Conservation (phyloP, 2,329 filamentous ascomycete species). For the Calonectria multiphialidica region DNA sequence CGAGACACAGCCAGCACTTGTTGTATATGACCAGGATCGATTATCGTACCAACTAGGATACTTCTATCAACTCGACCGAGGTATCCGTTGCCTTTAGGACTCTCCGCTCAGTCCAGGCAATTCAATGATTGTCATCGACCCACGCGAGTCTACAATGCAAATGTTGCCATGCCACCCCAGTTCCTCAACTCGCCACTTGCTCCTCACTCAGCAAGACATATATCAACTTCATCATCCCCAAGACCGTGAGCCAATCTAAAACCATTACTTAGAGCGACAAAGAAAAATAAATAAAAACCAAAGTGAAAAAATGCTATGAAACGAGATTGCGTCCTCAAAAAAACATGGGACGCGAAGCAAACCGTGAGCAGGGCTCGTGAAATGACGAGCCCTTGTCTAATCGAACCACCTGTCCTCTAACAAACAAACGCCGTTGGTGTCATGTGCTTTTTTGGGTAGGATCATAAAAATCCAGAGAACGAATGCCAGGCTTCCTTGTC, state of each 20-base stretch:
- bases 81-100: background rate
- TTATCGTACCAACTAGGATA: conserved; percentile 20
- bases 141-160: conserved; percentile 17
- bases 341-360: conserved; percentile 38
- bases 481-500: conserved; percentile 29
- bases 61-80: conserved; percentile 18
- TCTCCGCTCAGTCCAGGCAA: conserved; percentile 15
- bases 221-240: conserved; percentile 19
- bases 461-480: conserved; percentile 28
- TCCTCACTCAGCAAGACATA: conserved; percentile 17
- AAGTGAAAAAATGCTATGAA: conserved; percentile 26
- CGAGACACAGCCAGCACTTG: background rate
- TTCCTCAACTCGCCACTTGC: conserved; percentile 7
- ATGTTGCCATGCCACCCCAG: conserved; percentile 3
- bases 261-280: conserved; percentile 43
- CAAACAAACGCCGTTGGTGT: conserved; percentile 46
- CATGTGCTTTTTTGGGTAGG: conserved; percentile 42
- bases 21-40: conserved; percentile 8
- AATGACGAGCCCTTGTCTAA: conserved; percentile 42
- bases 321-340: conserved; percentile 27
- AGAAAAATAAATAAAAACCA: conserved; percentile 25
- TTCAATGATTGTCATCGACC: conserved; percentile 20
- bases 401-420: conserved; percentile 44
- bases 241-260: conserved; percentile 42
- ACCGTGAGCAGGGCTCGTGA: conserved; percentile 41